phyloP scores from a whole-genome alignment of 352 stramenopile species.

The Albugo candida region DNA sequence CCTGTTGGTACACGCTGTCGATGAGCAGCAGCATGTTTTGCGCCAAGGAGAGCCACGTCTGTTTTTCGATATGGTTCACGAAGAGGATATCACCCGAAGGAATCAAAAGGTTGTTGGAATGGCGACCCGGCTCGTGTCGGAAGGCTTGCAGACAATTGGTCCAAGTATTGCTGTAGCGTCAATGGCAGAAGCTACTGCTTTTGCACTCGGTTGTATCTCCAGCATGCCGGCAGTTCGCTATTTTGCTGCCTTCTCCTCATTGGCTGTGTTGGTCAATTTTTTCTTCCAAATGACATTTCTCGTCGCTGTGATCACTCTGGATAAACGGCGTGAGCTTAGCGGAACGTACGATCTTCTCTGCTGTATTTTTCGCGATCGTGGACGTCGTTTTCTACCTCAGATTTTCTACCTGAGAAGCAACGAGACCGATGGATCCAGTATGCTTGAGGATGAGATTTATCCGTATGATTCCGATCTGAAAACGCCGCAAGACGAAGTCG shows the following conservation, averaged over 20 bases:
- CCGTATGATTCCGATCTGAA: slow-evolving; percentile 6
- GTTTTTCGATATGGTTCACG: slow-evolving; percentile 9
- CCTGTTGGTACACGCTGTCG: slow-evolving; percentile 33
- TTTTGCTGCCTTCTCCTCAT: slow-evolving; percentile 30
- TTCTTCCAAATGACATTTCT: slow-evolving; percentile 48
- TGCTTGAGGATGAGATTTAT: neutral
- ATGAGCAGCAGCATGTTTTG: slow-evolving; percentile 23
- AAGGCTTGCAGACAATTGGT: slow-evolving; percentile 28
- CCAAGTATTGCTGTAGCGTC: slow-evolving; percentile 36
- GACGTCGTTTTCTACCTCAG: neutral
- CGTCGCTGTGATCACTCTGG: slow-evolving; percentile 30
- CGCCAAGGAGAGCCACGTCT: slow-evolving; percentile 22
- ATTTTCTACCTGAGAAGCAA: neutral
- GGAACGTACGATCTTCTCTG: slow-evolving; percentile 39
- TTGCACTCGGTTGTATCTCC: slow-evolving; percentile 31
- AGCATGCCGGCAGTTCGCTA: slow-evolving; percentile 41
- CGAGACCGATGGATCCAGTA: neutral
- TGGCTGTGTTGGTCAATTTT: slow-evolving; percentile 29
- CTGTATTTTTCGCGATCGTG: slow-evolving; percentile 8
- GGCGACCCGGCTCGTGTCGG: slow-evolving; percentile 22
- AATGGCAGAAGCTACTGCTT: slow-evolving; percentile 21
- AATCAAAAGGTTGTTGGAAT: slow-evolving; percentile 8
- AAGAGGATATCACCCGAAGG: neutral
- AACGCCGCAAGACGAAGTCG: slow-evolving; percentile 8
- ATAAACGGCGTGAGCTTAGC: slow-evolving; percentile 44